Percentiles rank a stretch among this genome's conserved stretches.
Conservation (phyloP, 2,329 filamentous ascomycete genomes). For the Leptographium galeiforme region DNA sequence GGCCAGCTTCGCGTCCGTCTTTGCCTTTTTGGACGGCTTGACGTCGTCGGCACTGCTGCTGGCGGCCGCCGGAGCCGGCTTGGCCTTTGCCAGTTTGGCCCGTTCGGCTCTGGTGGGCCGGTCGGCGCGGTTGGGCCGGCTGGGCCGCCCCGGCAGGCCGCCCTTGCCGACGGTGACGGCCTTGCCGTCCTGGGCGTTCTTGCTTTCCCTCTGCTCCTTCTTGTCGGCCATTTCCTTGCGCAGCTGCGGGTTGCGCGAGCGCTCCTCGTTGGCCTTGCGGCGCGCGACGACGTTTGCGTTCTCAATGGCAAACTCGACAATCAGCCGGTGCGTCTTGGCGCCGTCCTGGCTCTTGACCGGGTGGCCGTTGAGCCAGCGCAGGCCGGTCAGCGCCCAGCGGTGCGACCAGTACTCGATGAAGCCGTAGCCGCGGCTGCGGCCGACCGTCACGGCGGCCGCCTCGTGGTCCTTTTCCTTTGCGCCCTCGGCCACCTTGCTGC, state of each 20-base stretch:
- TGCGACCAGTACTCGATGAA: constrained; percentile 96
- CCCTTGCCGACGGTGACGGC: not conserved
- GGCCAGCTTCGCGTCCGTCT: constrained; percentile 21
- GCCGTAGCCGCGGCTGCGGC: constrained; percentile 77
- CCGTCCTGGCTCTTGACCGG: constrained; percentile 47
- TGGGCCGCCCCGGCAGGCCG: constrained; percentile 5
- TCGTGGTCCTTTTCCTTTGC: constrained; percentile 30
- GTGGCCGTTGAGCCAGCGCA: constrained; percentile 83
- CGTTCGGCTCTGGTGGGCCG: no score
- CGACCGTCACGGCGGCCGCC: constrained; percentile 27
- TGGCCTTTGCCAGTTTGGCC: constrained; percentile 8
- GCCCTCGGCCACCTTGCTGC: constrained; percentile 67
- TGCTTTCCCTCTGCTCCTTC: constrained; percentile 23
- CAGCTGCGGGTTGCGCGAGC: constrained; percentile 13
- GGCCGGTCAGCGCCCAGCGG: constrained; percentile 84
- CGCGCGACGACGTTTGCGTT: constrained; percentile 91
- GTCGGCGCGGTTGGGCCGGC: not conserved
- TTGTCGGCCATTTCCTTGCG: constrained; percentile 12
- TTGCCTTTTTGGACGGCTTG: constrained; percentile 11
- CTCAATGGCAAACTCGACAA: constrained; percentile 96
- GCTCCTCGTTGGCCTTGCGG: constrained; percentile 49
- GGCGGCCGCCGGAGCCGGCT: not conserved
- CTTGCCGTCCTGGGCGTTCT: constrained; percentile 22
- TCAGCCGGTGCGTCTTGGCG: constrained; percentile 66
- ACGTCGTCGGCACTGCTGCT: constrained; percentile 1